Percentiles rank a stretch among this genome's conserved stretches.
These are phyloP conservation scores for Exobasidium rhododendri DNA, from an alignment of 1,284 basidiomycete genomes.

Conservation along the genomic window DNA sequence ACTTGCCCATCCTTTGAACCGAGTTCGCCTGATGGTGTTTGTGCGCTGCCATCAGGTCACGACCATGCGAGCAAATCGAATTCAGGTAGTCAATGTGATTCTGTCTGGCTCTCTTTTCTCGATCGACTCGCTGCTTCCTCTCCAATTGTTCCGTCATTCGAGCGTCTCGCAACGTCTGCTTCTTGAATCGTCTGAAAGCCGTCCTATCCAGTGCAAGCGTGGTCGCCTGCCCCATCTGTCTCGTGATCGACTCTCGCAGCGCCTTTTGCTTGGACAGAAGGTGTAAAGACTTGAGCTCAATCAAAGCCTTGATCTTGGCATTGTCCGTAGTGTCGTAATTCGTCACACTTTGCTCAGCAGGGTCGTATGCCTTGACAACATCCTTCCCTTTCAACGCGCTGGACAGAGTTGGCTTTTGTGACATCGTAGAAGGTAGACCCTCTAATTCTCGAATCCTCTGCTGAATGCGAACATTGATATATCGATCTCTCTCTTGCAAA, in stretches of 20 bases:
- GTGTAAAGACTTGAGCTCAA: slow-evolving; percentile 89
- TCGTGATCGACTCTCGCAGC: slow-evolving; percentile 79
- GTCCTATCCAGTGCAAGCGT: slow-evolving; percentile 80
- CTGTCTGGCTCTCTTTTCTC: slow-evolving; percentile 89
- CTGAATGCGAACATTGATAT: slow-evolving; percentile 80
- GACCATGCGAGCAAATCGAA: slow-evolving; percentile 82
- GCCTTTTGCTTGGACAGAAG: slow-evolving; percentile 85
- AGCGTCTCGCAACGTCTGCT: slow-evolving; percentile 83
- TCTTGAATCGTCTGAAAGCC: slow-evolving; percentile 83
- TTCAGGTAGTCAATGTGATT: slow-evolving; percentile 92
- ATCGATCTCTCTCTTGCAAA: slow-evolving; percentile 84
- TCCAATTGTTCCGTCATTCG: slow-evolving; percentile 86
- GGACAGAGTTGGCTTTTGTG: slow-evolving; percentile 40
- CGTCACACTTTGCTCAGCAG: slow-evolving; percentile 18
- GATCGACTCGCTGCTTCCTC: slow-evolving; percentile 83
- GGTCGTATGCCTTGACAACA: slow-evolving; percentile 19
- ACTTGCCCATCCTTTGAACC: slow-evolving; percentile 58
- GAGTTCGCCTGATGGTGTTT: slow-evolving; percentile 60
- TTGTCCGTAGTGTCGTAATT: slow-evolving; percentile 34
- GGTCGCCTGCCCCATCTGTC: slow-evolving; percentile 83
- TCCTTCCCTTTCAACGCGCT: slow-evolving; percentile 25
- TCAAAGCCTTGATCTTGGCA: slow-evolving; percentile 81
- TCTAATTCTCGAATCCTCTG: slow-evolving; percentile 89
- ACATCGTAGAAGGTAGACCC: slow-evolving; percentile 71
- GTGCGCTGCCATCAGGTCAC: slow-evolving; percentile 66